Base-by-base conservation (phyloP, 495 filamentous ascomycete genomes). In the Hypoxylon rickii region DNA sequence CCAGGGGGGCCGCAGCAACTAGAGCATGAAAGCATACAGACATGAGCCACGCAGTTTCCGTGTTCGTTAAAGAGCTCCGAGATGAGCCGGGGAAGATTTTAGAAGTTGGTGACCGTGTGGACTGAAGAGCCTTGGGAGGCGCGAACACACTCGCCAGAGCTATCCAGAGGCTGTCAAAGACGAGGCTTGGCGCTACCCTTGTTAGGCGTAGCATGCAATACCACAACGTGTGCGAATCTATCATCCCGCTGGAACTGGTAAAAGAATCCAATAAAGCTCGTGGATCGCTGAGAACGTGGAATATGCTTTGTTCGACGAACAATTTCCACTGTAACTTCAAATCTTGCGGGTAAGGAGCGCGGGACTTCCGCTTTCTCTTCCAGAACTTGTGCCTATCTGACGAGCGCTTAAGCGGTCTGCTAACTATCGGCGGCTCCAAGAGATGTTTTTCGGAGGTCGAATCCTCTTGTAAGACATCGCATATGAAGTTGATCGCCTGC, bases 121-220 rank as follows among this genome's bases (percentile, higher is more conserved):
- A 63, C 56, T 77, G 72, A 11, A 90, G 75, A 15, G 79, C 69
- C 43, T 76, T 76, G 1, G 88, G 87, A 0, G 86, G 83, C 18
- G 79, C 73, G 64, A 90, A 93, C 10, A 93, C 70, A 29, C 78
- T 73, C 17, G 83, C 83, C n/a, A 86, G 67, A 6, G 86, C 81
- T 64, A 77, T 78, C 90, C 91, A 95, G 3, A 96, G 70, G 53
- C 87, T 90, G 59, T 92, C 81, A 43, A 90, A 84, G 0, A 90
- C 79, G 46, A 90, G 70, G 34, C 65, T 79, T 24, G 74, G 81
- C 11, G 68, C 75, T 42, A 71, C 69, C 44, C 72, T 75, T 32
- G 76, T 85, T 64, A 79, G 63, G 50, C 72, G 73, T 32, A 79
- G 52, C 78, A 81, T 81, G 45, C 74, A 76, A 47, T 77, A 80